Evolutionary conservation across 2,329 filamentous ascomycete genomes (phyloP).

Genomic region (Xylariaceae sp.): DNA sequence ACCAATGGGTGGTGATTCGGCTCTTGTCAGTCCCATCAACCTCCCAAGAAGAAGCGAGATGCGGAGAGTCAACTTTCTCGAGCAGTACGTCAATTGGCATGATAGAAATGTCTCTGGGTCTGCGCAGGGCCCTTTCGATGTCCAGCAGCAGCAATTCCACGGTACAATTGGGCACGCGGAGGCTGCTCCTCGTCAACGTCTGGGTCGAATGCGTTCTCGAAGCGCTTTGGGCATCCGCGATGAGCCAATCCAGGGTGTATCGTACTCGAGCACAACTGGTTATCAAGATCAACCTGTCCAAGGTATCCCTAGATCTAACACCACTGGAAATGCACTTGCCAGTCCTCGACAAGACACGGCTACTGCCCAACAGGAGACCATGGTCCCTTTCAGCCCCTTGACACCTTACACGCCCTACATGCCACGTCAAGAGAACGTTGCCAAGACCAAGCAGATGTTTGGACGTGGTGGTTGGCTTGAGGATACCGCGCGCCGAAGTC

Average conservation of each 20-base stretch:
- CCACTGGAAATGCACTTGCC: constrained; percentile 2
- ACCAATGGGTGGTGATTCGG: neutral
- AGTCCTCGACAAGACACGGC: neutral
- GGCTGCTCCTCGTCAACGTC: neutral
- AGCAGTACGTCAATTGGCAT: constrained; percentile 6
- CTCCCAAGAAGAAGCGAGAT: constrained; percentile 1
- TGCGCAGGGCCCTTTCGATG: no score
- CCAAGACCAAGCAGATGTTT: constrained; percentile 43
- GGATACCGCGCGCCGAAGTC: constrained; percentile 20
- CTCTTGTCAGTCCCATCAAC: constrained; percentile 3
- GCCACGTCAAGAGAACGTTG: constrained; percentile 1
- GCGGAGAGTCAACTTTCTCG: constrained; percentile 1
- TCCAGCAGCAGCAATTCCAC: no score
- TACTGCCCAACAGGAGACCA: neutral
- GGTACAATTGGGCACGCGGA: neutral
- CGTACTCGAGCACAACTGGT: no score
- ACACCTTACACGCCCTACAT: constrained; percentile 29
- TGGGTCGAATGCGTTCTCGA: constrained; percentile 10
- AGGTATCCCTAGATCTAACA: constrained; percentile 8
- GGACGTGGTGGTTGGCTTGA: constrained; percentile 56
- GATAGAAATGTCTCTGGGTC: neutral
- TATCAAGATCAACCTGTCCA: neutral
- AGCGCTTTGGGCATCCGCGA: constrained; percentile 10
- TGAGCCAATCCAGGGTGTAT: neutral
- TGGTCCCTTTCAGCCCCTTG: constrained; percentile 19